Percentiles rank a stretch among this genome's conserved stretches.
phyloP scores from a whole-genome alignment of 2,329 filamentous ascomycete species.

The Akanthomyces lecanii region DNA sequence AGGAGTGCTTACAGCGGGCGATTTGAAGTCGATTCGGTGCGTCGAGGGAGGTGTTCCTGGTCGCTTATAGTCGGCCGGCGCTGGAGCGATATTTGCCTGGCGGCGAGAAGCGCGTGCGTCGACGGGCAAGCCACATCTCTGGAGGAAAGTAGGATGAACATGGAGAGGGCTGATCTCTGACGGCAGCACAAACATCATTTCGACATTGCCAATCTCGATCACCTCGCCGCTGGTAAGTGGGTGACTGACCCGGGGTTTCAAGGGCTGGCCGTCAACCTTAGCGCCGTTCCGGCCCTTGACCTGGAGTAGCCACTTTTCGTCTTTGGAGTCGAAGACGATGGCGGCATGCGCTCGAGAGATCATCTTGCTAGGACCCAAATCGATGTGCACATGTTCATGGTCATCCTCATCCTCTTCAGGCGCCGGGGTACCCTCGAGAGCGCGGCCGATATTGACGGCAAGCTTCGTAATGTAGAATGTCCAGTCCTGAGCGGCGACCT shows the following conservation, averaged over 20 bases:
- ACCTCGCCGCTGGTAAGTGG: slow-evolving; percentile 81
- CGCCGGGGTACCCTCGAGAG: slow-evolving; percentile 46
- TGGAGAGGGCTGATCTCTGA: slow-evolving; percentile 61
- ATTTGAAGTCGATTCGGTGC: slow-evolving; percentile 26
- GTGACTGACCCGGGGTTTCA: slow-evolving; percentile 63
- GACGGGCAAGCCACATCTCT: slow-evolving; percentile 57
- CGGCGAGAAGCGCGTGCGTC: slow-evolving; percentile 28
- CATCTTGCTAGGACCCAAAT: slow-evolving; percentile 79
- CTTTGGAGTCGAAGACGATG: slow-evolving; percentile 66
- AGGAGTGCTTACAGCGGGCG: slow-evolving; percentile 33
- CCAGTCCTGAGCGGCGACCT: slow-evolving; percentile 78
- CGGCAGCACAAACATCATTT: slow-evolving; percentile 99
- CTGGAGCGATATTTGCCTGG: slow-evolving; percentile 53
- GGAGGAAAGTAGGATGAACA: slow-evolving; percentile 65
- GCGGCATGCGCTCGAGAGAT: slow-evolving; percentile 73
- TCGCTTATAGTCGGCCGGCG: slow-evolving; percentile 56
- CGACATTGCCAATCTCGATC: slow-evolving; percentile 84
- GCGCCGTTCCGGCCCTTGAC: slow-evolving; percentile 92
- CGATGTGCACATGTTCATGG: slow-evolving; percentile 68
- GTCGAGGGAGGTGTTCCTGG: slow-evolving; percentile 57
- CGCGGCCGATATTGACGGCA: slow-evolving; percentile 71
- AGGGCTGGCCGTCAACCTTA: slow-evolving; percentile 69
- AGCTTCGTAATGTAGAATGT: slow-evolving; percentile 77
- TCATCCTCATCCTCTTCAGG: slow-evolving; percentile 43
- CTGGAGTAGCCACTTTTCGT: slow-evolving; percentile 73